Evolutionary conservation across 352 stramenopile genomes (phyloP), one percentile per base, ranked within the genome.

Genomic region (Pythium apleroticum): DNA sequence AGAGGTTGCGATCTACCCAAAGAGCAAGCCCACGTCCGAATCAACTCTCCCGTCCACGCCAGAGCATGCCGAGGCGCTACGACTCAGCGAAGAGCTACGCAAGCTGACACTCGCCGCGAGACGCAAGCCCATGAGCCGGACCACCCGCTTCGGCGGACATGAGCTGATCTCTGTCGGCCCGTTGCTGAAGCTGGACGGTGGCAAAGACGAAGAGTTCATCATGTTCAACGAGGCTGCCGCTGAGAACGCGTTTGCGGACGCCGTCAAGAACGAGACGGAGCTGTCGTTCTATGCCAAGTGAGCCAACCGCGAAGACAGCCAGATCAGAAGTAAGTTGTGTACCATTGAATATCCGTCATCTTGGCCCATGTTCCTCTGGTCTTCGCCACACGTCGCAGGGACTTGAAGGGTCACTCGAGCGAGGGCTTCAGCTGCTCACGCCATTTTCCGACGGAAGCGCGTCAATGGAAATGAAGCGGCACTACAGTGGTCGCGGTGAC

Each of bases 151-250:
- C 37, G 72, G 72, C 28, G 63, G 76, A 28, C 81, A 74, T 48
- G 78, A 81, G 43, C 61, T 94, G 22, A 86, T 92, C 48, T 75
- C 77, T 3, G 81, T 92, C 17, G 85, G 85, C 3, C 80, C 83
- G 24, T 66, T 93, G 2, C 86, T 88, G 66, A 91, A 93, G 72
- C 81, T 91, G 57, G 80, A 89, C n/a, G 85, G 83, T 3, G 83
- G 85, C 11, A 90, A 90, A 68, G 85, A 91, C 53, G 70, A 85
- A 19, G 85, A 94, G 56, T 92, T 90, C 45, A 92, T 94, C 46
- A 54, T 91, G 4, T 94, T 94, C 64, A 94, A 94, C 65, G 81
- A 90, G 66, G 66, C 77, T 15, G 80, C 85, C 22, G 81, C 78
- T 0, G 82, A 90, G 25, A 85, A 90, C 49, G 68, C 73, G 12